Evolutionary conservation across 441 rosid genomes (phyloP).

Genomic region (Pelargonium citronellum): DNA sequence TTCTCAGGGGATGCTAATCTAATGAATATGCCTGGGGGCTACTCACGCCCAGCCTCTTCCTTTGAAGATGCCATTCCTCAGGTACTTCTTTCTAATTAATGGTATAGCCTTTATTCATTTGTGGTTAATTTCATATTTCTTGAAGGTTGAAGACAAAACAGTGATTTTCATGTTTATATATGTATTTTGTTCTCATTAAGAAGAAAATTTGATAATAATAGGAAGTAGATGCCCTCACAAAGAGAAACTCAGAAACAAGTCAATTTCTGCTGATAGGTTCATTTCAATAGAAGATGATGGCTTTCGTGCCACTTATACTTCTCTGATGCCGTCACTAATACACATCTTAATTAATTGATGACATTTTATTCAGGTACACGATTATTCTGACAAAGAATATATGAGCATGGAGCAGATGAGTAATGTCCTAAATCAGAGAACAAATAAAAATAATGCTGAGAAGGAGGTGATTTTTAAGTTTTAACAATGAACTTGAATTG

Average conservation of each 20-base stretch:
- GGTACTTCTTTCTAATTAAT: slow-evolving; percentile 26
- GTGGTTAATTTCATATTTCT: not conserved
- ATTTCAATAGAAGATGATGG: not conserved
- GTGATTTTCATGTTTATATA: slow-evolving; percentile 7
- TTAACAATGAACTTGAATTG: not conserved
- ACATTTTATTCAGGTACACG: not conserved
- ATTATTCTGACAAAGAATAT: not conserved
- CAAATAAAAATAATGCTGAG: slow-evolving; percentile 1
- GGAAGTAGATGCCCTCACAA: not conserved
- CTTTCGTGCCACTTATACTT: not conserved
- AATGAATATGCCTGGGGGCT: slow-evolving; percentile 24
- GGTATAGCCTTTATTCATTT: not conserved
- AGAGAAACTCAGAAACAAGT: not conserved
- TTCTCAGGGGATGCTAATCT: slow-evolving; percentile 34
- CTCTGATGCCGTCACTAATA: not conserved
- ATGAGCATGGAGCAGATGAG: not conserved
- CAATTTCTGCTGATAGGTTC: not conserved
- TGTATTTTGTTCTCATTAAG: not conserved
- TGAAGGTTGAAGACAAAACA: not conserved
- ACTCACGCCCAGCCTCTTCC: slow-evolving; percentile 19
- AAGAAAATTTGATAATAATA: not conserved
- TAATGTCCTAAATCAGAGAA: not conserved
- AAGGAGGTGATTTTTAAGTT: not conserved
- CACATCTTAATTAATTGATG: not conserved
- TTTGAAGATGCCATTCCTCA: slow-evolving; percentile 27